Conservation (phyloP, 176 grass and related monocot species). For the Triticum monococcum region DNA sequence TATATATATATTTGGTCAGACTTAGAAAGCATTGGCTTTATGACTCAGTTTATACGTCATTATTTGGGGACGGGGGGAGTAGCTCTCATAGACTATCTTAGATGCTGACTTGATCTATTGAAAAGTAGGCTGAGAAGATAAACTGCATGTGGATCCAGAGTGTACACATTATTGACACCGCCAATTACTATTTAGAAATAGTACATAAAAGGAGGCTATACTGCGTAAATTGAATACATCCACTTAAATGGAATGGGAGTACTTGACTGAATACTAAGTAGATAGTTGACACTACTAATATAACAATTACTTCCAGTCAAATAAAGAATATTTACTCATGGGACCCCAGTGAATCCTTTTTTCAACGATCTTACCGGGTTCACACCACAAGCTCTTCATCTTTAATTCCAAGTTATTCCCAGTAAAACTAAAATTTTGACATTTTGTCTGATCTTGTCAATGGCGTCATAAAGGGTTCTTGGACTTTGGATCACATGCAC, state of each 20-base stretch:
- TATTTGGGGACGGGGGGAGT: too few species aligned
- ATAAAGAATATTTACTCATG: too few species aligned
- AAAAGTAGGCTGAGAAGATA: not conserved
- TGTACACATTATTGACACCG: not conserved
- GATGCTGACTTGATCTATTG: conserved; percentile 22
- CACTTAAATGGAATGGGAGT: not conserved
- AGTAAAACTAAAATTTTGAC: not conserved
- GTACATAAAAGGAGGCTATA: not conserved
- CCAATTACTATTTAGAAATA: not conserved
- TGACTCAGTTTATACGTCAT: too few species aligned
- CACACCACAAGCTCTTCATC: too few species aligned
- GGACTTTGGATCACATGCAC: not conserved
- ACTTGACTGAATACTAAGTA: too few species aligned
- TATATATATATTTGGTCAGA: too few species aligned
- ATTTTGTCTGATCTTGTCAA: not conserved
- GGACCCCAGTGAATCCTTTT: too few species aligned
- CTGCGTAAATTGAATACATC: not conserved
- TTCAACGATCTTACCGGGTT: too few species aligned
- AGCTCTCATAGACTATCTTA: not conserved
- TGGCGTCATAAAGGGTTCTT: not conserved
- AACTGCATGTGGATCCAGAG: not conserved
- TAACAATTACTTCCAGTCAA: too few species aligned
- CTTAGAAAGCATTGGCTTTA: too few species aligned
- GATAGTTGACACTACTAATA: too few species aligned
- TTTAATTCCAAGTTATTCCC: too few species aligned